Base-by-base conservation (phyloP, 2,329 filamentous ascomycete genomes). In the Penicillium sp. region DNA sequence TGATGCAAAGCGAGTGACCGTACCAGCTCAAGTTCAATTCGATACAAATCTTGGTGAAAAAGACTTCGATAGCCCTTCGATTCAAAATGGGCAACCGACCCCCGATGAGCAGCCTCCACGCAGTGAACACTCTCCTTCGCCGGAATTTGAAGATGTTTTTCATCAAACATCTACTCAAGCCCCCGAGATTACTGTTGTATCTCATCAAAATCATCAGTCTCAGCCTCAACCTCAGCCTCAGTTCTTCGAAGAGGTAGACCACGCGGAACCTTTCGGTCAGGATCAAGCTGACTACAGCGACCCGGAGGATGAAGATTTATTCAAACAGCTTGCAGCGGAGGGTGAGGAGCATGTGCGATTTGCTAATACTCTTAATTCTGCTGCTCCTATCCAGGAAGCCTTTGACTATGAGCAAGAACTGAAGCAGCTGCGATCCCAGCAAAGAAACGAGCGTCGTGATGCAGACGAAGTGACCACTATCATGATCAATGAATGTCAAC, bases 391-490 rank as follows among this genome's bases (percentile, higher is more conserved):
- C 4, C 84, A 92, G 62, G 90, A 88, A 62, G 84, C 84, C 30
- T 83, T 87, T 41, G 86, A 92, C 42, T 97, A 96, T 69, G 93
- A 99, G 63, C 81, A 82, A 55, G 93, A 99, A 69, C 81, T 99
- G 11, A 90, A 89, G 61, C 87, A 91, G 47, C 80, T 99, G 3
- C 89, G 94, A 27, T 87, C 78, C n/a, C 94, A 99, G 69, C 94
- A 99, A 68, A 96, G 95, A 74, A 96, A 96, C 70, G 94, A 99
- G 67, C 87, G 91, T 1, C 84, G 94, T 66, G 94, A 99, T 69
- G 93, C 95, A 0, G 95, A 99, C 66, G 94, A 99, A 72, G 93
- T 99, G 4, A 96, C 92, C 0, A 90, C 96, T 61, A 88, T 93
- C 61, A 99, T 99, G 94, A 86, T 97, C 38, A 85, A 87, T 0